These are phyloP conservation scores for Lachancea lanzarotensis DNA, from an alignment of 805 yeast genomes.

Conservation along the genomic window DNA sequence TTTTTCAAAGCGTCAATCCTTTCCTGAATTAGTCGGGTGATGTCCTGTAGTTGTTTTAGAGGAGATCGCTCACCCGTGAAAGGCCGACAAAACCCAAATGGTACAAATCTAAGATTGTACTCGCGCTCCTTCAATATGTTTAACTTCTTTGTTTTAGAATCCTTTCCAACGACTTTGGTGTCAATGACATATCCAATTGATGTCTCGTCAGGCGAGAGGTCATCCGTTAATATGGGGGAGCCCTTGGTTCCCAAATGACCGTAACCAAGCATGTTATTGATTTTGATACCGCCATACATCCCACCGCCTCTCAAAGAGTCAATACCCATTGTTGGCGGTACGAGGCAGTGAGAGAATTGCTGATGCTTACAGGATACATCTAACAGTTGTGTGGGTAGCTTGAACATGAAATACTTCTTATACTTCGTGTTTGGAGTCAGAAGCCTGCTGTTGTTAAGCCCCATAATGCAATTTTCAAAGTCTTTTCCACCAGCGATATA, in stretches of 20 bases:
- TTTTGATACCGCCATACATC: conserved; percentile 28
- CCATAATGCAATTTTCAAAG: conserved; percentile 43
- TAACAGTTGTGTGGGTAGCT: conserved; percentile 46
- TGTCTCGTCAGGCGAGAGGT: conserved; percentile 40
- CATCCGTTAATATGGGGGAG: conserved; percentile 48
- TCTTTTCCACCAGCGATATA: conserved; percentile 42
- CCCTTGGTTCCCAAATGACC: conserved; percentile 48
- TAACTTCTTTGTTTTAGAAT: conserved; percentile 24
- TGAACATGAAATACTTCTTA: conserved; percentile 54
- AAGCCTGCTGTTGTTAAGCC: conserved; percentile 44
- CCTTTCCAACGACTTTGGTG: conserved; percentile 49
- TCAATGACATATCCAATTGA: conserved; percentile 51
- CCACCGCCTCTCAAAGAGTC: conserved; percentile 29
- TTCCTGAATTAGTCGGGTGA: conserved; percentile 22
- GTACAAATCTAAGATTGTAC: conserved; percentile 36
- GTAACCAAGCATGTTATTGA: conserved; percentile 37
- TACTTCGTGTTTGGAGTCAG: conserved; percentile 45
- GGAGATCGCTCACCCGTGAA: conserved; percentile 17
- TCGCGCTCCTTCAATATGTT: conserved; percentile 33
- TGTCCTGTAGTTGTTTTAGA: conserved; percentile 19
- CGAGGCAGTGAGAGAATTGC: conserved; percentile 33
- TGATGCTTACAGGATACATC: conserved; percentile 48
- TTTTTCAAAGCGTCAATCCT: conserved; percentile 23
- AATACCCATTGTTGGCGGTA: conserved; percentile 39
- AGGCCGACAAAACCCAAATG: conserved; percentile 33